These are phyloP conservation scores for Rhamnella rubrinervis DNA, from an alignment of 331 rosid genomes.

Conservation along the genomic window DNA sequence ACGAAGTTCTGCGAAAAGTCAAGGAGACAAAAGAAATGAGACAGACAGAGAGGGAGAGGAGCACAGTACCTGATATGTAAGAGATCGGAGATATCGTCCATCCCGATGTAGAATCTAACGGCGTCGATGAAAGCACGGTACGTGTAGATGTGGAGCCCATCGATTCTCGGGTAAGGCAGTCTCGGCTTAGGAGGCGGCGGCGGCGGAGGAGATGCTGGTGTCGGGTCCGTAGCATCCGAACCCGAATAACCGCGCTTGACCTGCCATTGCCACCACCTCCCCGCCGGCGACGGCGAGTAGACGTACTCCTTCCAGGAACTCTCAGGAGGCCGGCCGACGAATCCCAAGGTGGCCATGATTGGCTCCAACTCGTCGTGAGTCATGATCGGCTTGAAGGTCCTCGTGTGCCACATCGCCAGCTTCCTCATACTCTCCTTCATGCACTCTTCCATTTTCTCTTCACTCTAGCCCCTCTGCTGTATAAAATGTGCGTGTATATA, in stretches of 20 bases:
- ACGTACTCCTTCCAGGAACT: slow-evolving; percentile 43
- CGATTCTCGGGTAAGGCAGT: slow-evolving; percentile 51
- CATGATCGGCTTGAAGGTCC: slow-evolving; percentile 54
- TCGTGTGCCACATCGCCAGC: slow-evolving; percentile 52
- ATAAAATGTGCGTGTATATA: no score
- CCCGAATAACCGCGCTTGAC: no score
- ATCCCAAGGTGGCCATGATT: slow-evolving; percentile 50
- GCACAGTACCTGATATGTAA: slow-evolving; percentile 47
- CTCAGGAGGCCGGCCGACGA: slow-evolving; percentile 38
- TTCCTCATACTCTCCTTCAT: slow-evolving; percentile 41
- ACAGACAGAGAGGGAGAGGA: neutral
- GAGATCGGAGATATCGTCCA: slow-evolving; percentile 52
- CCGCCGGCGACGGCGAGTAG: slow-evolving; percentile 18
- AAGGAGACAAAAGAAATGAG: neutral
- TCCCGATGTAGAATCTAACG: slow-evolving; percentile 45
- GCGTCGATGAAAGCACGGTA: slow-evolving; percentile 51
- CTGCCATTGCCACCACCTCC: slow-evolving; percentile 22
- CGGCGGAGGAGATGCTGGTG: neutral
- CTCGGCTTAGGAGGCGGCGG: slow-evolving; percentile 37
- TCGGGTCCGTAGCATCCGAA: neutral
- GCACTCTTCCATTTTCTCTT: slow-evolving; percentile 33
- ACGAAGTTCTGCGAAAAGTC: neutral
- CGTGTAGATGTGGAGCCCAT: slow-evolving; percentile 53
- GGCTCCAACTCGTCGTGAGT: slow-evolving; percentile 66
- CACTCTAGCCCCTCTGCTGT: neutral